These are phyloP conservation scores for Lentinula edodes DNA, from an alignment of 768 basidiomycete species.

Conservation along the genomic window DNA sequence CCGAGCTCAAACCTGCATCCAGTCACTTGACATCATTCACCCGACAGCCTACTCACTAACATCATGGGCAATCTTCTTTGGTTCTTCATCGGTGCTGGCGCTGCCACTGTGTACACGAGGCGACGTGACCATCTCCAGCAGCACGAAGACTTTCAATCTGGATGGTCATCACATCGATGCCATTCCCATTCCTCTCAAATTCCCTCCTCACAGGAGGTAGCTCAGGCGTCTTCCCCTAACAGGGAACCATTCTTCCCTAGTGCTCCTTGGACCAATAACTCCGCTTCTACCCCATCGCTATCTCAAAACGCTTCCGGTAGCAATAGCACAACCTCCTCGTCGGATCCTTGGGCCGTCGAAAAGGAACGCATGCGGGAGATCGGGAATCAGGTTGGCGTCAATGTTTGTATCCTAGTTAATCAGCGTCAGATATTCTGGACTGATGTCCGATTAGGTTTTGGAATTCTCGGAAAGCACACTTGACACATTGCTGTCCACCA, in stretches of 20 bases:
- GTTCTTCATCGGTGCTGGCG: neutral
- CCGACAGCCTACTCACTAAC: too few species aligned
- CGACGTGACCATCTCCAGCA: neutral
- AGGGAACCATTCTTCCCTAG: neutral
- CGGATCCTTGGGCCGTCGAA: constrained; percentile 1
- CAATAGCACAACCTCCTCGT: neutral
- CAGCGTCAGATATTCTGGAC: neutral
- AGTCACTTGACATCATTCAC: too few species aligned
- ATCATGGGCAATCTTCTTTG: neutral
- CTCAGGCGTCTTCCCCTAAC: neutral
- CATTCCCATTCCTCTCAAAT: neutral
- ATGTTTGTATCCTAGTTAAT: neutral
- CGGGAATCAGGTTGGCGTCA: neutral
- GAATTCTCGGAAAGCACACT: constrained; percentile 1
- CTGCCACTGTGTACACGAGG: neutral
- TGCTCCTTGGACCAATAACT: neutral
- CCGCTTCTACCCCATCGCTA: neutral
- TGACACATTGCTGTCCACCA: neutral
- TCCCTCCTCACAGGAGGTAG: neutral
- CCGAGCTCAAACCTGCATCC: neutral
- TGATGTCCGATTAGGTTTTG: neutral
- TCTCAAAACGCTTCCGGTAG: neutral
- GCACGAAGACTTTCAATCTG: neutral
- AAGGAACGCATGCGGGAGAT: constrained; percentile 1
- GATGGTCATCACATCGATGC: neutral